phyloP scores from a whole-genome alignment of 495 filamentous ascomycete species.

The Schizothecium vesticola region DNA sequence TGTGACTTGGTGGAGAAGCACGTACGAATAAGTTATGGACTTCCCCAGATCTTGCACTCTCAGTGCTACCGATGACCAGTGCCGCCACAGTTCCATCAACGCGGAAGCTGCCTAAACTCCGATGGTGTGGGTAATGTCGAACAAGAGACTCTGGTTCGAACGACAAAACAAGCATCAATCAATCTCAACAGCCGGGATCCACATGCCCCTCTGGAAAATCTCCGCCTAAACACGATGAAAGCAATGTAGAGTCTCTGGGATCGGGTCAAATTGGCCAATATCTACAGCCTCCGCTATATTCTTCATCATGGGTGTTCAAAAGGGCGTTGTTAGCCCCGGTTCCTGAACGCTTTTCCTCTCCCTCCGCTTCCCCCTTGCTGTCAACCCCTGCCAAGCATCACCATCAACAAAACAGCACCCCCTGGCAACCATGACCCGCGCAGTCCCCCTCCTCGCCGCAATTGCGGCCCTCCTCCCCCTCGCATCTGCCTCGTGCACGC shows the following conservation, averaged over 20 bases:
- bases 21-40: background rate
- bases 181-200: background rate
- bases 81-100: background rate
- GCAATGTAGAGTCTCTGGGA: background rate
- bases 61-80: background rate
- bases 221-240: background rate
- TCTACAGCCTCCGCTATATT: background rate
- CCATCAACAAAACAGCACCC: background rate
- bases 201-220: background rate
- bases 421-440: background rate
- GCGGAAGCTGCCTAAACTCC: background rate
- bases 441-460: background rate
- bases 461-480: background rate
- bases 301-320: background rate
- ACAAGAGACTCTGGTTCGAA: background rate
- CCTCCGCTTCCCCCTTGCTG: background rate
- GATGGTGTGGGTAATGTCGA: background rate
- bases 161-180: background rate
- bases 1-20: background rate
- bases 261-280: background rate
- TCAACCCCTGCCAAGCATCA: background rate
- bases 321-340: background rate
- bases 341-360: background rate
- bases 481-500: slow-evolving; percentile 11
- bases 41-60: background rate